A percentile compares a stretch with the other conserved stretches of the same genome.
phyloP scores from a whole-genome alignment of 768 basidiomycete genomes.

The Amyloporia xantha region DNA sequence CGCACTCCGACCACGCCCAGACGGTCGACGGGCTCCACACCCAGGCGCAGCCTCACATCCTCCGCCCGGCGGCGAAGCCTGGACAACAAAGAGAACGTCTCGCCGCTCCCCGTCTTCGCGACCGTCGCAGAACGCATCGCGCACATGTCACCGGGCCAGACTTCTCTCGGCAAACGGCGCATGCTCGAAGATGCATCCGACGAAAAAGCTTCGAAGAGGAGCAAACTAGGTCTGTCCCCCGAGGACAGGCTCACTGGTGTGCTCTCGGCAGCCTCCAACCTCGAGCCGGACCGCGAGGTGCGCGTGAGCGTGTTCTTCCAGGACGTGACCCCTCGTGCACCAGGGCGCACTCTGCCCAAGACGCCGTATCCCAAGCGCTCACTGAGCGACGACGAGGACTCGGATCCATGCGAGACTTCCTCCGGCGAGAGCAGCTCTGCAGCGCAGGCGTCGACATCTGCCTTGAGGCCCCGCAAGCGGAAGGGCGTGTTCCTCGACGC shows the following conservation, averaged over 20 bases:
- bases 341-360: neutral
- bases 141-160: slow-evolving; percentile 25
- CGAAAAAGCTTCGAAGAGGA: slow-evolving; percentile 9
- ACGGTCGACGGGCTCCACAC: slow-evolving; percentile 13
- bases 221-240: slow-evolving; percentile 4
- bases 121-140: slow-evolving; percentile 43
- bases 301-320: neutral
- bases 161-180: slow-evolving; percentile 27
- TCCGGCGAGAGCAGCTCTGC: neutral
- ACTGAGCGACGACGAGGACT: neutral
- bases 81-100: slow-evolving; percentile 56
- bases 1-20: slow-evolving; percentile 13
- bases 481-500: slow-evolving; percentile 46
- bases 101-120: slow-evolving; percentile 30
- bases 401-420: neutral
- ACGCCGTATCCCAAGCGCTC: neutral
- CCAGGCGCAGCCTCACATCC: slow-evolving; percentile 10
- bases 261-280: too few species aligned
- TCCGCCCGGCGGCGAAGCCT: slow-evolving; percentile 21
- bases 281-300: neutral
- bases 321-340: neutral
- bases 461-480: slow-evolving; percentile 32
- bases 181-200: slow-evolving; percentile 26
- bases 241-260: neutral
- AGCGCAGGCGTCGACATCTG: neutral